Evolutionary conservation across 306 rosid genomes (phyloP).

Genomic region (Boehmeria nivea): DNA sequence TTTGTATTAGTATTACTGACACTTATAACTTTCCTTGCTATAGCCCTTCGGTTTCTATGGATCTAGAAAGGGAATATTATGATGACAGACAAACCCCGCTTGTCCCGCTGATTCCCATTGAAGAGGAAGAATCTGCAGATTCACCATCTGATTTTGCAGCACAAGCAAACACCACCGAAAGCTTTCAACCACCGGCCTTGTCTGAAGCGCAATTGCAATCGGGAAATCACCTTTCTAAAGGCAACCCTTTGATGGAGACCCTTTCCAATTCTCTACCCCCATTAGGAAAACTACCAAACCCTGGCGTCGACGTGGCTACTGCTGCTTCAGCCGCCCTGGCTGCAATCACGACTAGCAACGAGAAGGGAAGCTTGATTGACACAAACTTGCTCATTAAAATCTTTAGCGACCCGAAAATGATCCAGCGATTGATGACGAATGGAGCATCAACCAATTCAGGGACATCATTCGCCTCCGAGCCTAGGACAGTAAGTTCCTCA

Average conservation of each 20-base stretch:
- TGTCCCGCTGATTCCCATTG: conserved; percentile 50
- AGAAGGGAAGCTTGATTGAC: conserved; percentile 52
- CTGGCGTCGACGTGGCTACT: conserved; percentile 31
- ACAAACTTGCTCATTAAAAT: conserved; percentile 51
- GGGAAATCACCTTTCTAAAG: conserved; percentile 13
- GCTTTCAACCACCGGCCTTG: conserved; percentile 16
- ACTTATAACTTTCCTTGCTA: background rate
- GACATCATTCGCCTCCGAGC: conserved; percentile 12
- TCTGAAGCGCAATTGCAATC: conserved; percentile 11
- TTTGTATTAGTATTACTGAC: background rate
- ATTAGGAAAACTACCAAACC: conserved; percentile 19
- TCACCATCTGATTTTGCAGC: conserved; percentile 13
- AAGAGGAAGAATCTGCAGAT: conserved; percentile 41
- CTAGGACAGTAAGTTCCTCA: conserved; percentile 15
- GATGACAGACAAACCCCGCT: conserved; percentile 50
- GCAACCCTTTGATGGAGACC: conserved; percentile 7
- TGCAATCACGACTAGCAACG: conserved; percentile 34
- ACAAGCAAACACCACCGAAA: too few relatives aligned
- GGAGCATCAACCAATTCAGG: conserved; percentile 12
- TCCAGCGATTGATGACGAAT: conserved; percentile 38
- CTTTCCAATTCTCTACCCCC: conserved; percentile 14
- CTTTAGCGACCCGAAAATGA: conserved; percentile 53
- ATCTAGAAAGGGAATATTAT: conserved; percentile 32
- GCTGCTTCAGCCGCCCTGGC: conserved; percentile 45
- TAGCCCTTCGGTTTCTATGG: conserved; percentile 43